Evolutionary conservation across 1,284 basidiomycete genomes (phyloP).

Genomic region (Termitomyces sp.): DNA sequence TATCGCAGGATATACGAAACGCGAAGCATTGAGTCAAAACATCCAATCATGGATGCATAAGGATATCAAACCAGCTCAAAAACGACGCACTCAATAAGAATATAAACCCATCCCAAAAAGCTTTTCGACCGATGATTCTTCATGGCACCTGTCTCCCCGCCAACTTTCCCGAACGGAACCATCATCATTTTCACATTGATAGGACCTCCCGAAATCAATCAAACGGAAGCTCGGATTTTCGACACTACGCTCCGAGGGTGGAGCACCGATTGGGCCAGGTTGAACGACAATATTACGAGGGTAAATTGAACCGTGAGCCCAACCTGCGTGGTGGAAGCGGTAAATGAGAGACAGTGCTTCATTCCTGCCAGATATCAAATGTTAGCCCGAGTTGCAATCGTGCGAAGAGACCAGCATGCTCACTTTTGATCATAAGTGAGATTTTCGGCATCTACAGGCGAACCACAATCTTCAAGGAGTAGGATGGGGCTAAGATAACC

Average conservation of each 20-base stretch:
- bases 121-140: constrained; percentile 2
- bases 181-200: background rate
- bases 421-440: constrained; percentile 33
- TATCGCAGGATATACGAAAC: background rate
- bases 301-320: constrained; percentile 39
- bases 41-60: background rate
- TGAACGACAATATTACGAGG: constrained; percentile 44
- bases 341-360: constrained; percentile 40
- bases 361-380: constrained; percentile 23
- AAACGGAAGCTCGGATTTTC: constrained; percentile 40
- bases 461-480: constrained; percentile 48
- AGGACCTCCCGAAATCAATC: constrained; percentile 45
- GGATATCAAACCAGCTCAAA: background rate
- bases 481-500: constrained; percentile 39
- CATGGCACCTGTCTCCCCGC: background rate
- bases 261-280: constrained; percentile 37
- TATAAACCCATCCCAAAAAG: constrained; percentile 7
- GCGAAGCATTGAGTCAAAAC: background rate
- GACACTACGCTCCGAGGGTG: constrained; percentile 24
- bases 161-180: background rate
- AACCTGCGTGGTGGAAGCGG: constrained; percentile 37
- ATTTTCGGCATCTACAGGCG: constrained; percentile 24
- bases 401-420: background rate
- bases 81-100: background rate
- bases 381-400: background rate